These are phyloP conservation scores for Akanthomyces lecanii DNA, from an alignment of 2,329 filamentous ascomycete genomes.

Conservation along the genomic window DNA sequence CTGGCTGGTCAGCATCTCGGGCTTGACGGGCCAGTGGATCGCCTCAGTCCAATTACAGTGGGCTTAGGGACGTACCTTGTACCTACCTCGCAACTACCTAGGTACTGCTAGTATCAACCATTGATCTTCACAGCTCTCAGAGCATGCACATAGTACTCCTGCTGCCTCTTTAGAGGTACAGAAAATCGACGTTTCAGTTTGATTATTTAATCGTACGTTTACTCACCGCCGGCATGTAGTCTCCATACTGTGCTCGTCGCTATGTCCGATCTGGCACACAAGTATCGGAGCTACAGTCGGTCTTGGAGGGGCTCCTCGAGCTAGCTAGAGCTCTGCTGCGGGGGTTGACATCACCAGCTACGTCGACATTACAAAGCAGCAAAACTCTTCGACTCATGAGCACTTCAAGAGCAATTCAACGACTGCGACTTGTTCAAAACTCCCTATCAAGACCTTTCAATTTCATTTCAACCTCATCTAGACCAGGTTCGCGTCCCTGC, in stretches of 20 bases:
- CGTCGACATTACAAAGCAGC: slow-evolving; percentile 13
- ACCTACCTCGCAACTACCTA: no score
- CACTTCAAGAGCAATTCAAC: slow-evolving; percentile 14
- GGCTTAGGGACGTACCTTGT: no score
- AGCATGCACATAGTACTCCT: not conserved
- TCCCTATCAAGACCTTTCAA: not conserved
- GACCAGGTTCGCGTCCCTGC: slow-evolving; percentile 1
- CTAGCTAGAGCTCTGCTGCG: slow-evolving; percentile 6
- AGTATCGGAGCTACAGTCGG: not conserved
- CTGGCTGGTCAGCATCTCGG: not conserved
- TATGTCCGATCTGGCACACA: not conserved
- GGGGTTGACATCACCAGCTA: slow-evolving; percentile 16
- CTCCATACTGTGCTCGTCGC: not conserved
- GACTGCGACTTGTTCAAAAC: slow-evolving; percentile 16
- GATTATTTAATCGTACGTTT: not conserved
- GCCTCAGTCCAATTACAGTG: no score
- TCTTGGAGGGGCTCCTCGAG: not conserved
- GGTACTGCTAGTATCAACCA: no score
- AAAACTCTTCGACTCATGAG: slow-evolving; percentile 15
- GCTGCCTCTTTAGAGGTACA: not conserved
- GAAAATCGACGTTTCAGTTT: not conserved
- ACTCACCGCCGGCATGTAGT: not conserved
- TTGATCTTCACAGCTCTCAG: no score
- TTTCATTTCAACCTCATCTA: not conserved
- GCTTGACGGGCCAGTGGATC: no score